Base-by-base conservation (phyloP, 257 asterid genomes). In the Solanum tacnaense region DNA sequence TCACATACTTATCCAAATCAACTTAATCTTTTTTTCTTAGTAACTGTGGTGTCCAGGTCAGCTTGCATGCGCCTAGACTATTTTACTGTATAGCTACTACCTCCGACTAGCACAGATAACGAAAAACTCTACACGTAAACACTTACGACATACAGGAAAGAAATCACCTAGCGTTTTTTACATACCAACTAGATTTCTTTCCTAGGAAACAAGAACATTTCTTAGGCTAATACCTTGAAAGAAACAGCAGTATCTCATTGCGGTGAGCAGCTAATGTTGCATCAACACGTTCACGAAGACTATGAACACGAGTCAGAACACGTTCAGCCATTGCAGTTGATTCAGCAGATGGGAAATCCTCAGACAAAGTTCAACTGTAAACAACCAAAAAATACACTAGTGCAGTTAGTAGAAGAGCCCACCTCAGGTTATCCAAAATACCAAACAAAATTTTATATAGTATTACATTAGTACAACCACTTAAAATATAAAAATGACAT, bases 251-350 rank as follows among this genome's bases (percentile, higher is more conserved):
- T 58, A 96, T 90, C 89, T 95, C 98, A 65, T 93, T 89, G 91
- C 98, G 98, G 46, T 94, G 97, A 75, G 97, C 95, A 70, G 96
- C 93, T 76, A 97, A 92, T 9, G 98, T 97, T 86, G 97, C 94
- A 52, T 97, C 98, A 91, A 97, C 88, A 41, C 96, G 97, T 86
- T 97, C 99, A 2, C 95, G 96, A 72, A 95, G 98, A 91, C 98
- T 96, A 93, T 96, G 98, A 83, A 95, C 98, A 27, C 98, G 97
- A 34, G 94, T 93, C 39, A 94, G 92, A 87, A 93, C 97, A 88
- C 93, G 97, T 88, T 97, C 98, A 91, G 95, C 96, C 99, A 95
- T 96, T 82, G 93, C 20, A 68, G 82, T 85, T 87, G 89, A 35
- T 85, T 76, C 83, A 76, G 83, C 86, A 86, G 74, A 71, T 75